Base-by-base conservation (phyloP, 306 rosid genomes). In the Styphnolobium japonicum region DNA sequence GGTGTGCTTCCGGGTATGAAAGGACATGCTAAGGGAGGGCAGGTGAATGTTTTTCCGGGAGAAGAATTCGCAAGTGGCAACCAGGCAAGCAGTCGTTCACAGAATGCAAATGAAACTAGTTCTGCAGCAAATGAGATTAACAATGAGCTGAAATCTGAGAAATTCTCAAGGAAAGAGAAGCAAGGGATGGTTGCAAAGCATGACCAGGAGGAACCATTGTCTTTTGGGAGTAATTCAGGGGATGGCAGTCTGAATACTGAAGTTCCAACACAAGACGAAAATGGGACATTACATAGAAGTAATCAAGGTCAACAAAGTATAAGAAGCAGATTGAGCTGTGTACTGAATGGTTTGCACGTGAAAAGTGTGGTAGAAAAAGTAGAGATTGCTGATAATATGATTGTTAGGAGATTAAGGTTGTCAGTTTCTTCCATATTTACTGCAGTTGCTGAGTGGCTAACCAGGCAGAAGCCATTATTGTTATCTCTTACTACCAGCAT, bases 41-140 rank as follows among this genome's bases (percentile, higher is more conserved):
- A 84, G 40, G 86, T 53, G 48, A 93, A 93, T 80, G 90, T 80
- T 52, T 89, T 82, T 67, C 91, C 86, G 4, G 87, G 94, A 21
- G 99, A 91, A 61, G 96, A 81, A 72, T 66, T 87, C 15, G 81
- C 82, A 3, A 80, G 83, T 62, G 86, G 83, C 1, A 83, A 77
- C 42, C 87, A 82, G 39, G 85, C 80, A 10, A 49, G 78, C 23
- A 73, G 80, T 76, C 42, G 37, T 80, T 84, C 83, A 8, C 88
- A 75, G 76, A 69, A 64, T 67, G 68, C 61, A 18, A 80, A 64
- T 18, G 88, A 80, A 77, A 53, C 85, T 75, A 58, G 48, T 78
- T 76, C 73, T 79, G 63, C 79, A 16, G 85, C 83, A 49, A 89
- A 81, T 67, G 92, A 82, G 56, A 74, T 3, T 61, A 82, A 25